Evolutionary conservation across 2,329 filamentous ascomycete genomes (phyloP).

Genomic region (Phialemoniopsis sp.): DNA sequence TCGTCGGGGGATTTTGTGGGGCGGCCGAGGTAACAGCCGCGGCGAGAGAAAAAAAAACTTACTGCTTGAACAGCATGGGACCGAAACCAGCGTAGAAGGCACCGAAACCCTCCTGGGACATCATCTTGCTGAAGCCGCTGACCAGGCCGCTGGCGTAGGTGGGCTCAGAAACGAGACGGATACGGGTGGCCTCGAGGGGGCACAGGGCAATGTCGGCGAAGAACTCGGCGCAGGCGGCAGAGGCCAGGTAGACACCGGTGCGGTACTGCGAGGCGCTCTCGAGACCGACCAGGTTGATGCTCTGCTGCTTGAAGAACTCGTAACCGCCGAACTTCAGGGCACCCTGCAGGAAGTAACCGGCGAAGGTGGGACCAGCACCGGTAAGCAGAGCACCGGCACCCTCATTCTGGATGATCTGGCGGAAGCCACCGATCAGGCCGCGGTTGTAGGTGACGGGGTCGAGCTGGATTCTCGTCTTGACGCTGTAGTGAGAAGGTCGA

Average conservation of each 20-base stretch:
- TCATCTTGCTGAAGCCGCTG: constrained; percentile 77
- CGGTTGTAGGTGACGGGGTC: constrained; percentile 86
- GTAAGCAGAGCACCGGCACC: constrained; percentile 83
- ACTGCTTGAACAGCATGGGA: constrained; percentile 79
- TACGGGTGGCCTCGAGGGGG: constrained; percentile 90
- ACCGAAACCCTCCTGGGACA: constrained; percentile 75
- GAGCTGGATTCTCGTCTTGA: constrained; percentile 95
- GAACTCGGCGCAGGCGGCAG: constrained; percentile 61
- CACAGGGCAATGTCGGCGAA: constrained; percentile 80
- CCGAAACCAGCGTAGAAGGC: constrained; percentile 92
- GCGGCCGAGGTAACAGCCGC: too few relatives aligned
- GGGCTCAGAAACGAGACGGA: constrained; percentile 86
- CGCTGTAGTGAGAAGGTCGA: constrained; percentile 48
- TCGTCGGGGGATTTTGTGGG: too few relatives aligned
- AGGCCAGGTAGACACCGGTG: constrained; percentile 75
- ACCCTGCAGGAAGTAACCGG: constrained; percentile 92
- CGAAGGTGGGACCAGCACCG: constrained; percentile 78
- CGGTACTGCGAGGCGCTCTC: constrained; percentile 76
- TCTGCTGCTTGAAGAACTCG: constrained; percentile 94
- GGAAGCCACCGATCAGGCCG: constrained; percentile 82
- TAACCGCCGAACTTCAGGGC: constrained; percentile 94
- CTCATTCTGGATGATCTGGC: constrained; percentile 78
- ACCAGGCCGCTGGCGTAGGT: constrained; percentile 78
- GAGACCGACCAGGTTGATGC: constrained; percentile 74
- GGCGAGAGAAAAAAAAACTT: constrained; percentile 13